A percentile compares a stretch with the other conserved stretches of the same genome.
phyloP scores from a whole-genome alignment of 371 early-diverging fungal species.

The Capillidium heterosporum region DNA sequence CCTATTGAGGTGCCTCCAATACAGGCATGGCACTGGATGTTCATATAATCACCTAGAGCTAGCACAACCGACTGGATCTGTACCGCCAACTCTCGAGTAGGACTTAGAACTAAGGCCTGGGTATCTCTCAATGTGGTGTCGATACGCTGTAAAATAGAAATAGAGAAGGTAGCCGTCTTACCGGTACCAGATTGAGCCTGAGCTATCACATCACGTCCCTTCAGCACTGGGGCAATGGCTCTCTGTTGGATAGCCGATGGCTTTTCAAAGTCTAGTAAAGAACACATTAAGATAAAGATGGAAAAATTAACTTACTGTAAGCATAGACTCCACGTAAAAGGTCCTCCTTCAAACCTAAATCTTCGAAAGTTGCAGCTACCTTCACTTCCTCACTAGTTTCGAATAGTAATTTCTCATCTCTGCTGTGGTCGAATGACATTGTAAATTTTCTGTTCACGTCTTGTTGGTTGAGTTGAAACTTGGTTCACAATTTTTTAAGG shows the following conservation, averaged over 20 bases:
- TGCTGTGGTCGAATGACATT: slow-evolving; percentile 10
- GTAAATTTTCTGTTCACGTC: neutral
- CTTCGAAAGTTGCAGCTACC: slow-evolving; percentile 76
- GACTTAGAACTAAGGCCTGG: slow-evolving; percentile 95
- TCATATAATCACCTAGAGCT: slow-evolving; percentile 87
- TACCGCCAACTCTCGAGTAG: slow-evolving; percentile 97
- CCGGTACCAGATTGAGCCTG: slow-evolving; percentile 99
- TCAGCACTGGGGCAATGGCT: slow-evolving; percentile 87
- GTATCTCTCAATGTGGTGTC: slow-evolving; percentile 66
- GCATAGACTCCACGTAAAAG: slow-evolving; percentile 95
- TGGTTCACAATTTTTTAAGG: too few relatives aligned
- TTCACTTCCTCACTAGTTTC: slow-evolving; percentile 47
- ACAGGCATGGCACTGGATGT: slow-evolving; percentile 85
- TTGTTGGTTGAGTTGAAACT: too few relatives aligned
- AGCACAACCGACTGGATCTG: slow-evolving; percentile 91
- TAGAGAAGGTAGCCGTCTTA: slow-evolving; percentile 99
- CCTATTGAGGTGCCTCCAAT: slow-evolving; percentile 92
- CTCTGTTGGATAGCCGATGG: slow-evolving; percentile 97
- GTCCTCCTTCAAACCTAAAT: slow-evolving; percentile 83
- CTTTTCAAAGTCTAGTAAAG: slow-evolving; percentile 45
- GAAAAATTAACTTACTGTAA: slow-evolving; percentile 35
- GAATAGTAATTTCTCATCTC: slow-evolving; percentile 39
- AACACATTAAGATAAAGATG: neutral
- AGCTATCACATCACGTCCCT: slow-evolving; percentile 92
- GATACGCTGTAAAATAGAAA: slow-evolving; percentile 89